These are phyloP conservation scores for Stemphylium beticola DNA, from an alignment of 2,329 filamentous ascomycete genomes.

Conservation along the genomic window DNA sequence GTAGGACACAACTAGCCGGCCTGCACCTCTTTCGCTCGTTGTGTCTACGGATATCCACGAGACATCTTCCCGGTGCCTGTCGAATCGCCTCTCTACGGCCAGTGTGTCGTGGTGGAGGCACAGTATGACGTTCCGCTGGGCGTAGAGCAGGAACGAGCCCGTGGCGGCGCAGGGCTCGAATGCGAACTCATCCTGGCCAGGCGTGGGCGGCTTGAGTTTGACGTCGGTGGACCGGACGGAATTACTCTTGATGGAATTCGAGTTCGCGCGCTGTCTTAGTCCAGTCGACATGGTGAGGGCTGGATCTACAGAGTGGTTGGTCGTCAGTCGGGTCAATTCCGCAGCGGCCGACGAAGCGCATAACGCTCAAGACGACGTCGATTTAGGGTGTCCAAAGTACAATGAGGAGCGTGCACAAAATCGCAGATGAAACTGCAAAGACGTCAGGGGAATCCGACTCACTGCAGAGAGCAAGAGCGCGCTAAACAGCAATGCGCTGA, in stretches of 20 bases:
- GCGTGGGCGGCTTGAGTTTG: slow-evolving; percentile 50
- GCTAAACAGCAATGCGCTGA: slow-evolving; percentile 44
- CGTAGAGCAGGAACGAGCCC: slow-evolving; percentile 87
- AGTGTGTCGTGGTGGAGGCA: slow-evolving; percentile 93
- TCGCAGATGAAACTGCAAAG: slow-evolving; percentile 31
- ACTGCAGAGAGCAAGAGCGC: slow-evolving; percentile 47
- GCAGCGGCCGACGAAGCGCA: slow-evolving; percentile 37
- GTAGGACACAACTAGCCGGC: slow-evolving; percentile 88
- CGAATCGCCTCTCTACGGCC: slow-evolving; percentile 85
- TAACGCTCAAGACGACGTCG: slow-evolving; percentile 33
- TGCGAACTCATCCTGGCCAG: slow-evolving; percentile 56
- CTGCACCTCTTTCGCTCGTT: slow-evolving; percentile 83
- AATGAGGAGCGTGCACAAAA: slow-evolving; percentile 40
- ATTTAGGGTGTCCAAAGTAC: slow-evolving; percentile 36
- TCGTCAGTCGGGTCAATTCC: slow-evolving; percentile 39
- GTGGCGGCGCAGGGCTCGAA: slow-evolving; percentile 92
- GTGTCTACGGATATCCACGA: slow-evolving; percentile 88
- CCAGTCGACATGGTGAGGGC: slow-evolving; percentile 53
- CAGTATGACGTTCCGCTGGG: slow-evolving; percentile 79
- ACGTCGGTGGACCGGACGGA: slow-evolving; percentile 44
- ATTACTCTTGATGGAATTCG: slow-evolving; percentile 39
- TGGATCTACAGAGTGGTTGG: slow-evolving; percentile 31
- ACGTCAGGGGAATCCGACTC: slow-evolving; percentile 45
- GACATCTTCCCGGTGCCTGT: slow-evolving; percentile 82
- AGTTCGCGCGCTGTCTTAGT: slow-evolving; percentile 51